A percentile compares a stretch with the other conserved stretches of the same genome.
Conservation (phyloP, 2,329 filamentous ascomycete species). For the Aspergillus hortae region DNA sequence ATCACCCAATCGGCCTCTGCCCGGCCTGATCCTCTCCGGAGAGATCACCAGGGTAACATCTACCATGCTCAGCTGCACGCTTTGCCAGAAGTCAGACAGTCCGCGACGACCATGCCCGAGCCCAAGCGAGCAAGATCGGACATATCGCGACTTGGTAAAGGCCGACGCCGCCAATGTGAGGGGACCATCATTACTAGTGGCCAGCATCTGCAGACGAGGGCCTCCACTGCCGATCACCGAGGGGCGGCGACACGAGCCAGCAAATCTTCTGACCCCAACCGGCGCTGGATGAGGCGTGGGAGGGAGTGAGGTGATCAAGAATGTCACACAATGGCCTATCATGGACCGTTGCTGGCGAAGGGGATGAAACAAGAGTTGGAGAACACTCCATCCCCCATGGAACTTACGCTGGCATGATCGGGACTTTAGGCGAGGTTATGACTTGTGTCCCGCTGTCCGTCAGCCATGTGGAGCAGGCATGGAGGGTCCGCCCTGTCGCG, state of each 20-base stretch:
- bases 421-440: too few species aligned
- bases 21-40: background rate
- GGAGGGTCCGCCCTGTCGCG: too few species aligned
- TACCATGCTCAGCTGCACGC: background rate
- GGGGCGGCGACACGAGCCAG: background rate
- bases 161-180: background rate
- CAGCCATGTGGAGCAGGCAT: too few species aligned
- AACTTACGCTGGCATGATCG: too few species aligned
- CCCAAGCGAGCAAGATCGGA: background rate
- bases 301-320: too few species aligned
- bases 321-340: too few species aligned
- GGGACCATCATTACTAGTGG: background rate
- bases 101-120: background rate
- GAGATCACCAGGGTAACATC: background rate
- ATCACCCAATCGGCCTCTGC: background rate
- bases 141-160: background rate
- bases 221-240: slow-evolving; percentile 4
- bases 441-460: too few species aligned
- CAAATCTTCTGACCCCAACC: background rate
- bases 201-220: background rate
- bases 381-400: too few species aligned
- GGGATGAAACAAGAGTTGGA: too few species aligned
- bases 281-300: background rate
- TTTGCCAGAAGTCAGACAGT: background rate
- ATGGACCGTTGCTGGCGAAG: too few species aligned